Evolutionary conservation across 768 basidiomycete species (phyloP).

Genomic region (Pholiota microspora): DNA sequence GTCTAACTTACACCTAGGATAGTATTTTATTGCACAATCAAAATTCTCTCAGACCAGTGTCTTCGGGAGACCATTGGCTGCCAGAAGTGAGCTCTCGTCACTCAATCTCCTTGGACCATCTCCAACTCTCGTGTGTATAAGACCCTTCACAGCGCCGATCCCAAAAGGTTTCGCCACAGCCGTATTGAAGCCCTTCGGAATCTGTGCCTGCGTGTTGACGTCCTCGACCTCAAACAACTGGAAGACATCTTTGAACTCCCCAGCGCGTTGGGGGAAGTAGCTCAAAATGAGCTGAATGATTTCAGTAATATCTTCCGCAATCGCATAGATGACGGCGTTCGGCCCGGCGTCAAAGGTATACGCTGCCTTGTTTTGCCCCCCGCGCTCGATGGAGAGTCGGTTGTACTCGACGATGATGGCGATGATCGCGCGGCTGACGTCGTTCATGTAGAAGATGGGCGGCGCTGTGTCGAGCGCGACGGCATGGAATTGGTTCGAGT

Average conservation of each 20-base stretch:
- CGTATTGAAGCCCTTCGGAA: conserved; percentile 74
- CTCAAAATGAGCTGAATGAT: conserved; percentile 72
- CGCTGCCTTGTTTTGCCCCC: conserved; percentile 74
- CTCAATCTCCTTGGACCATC: conserved; percentile 81
- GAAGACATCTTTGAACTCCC: conserved; percentile 74
- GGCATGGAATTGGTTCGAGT: conserved; percentile 99
- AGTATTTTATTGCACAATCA: neutral
- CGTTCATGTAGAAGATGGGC: conserved; percentile 99
- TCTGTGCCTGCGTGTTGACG: conserved; percentile 41
- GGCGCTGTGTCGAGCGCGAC: conserved; percentile 96
- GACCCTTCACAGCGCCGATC: conserved; percentile 76
- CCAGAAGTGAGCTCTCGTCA: conserved; percentile 63
- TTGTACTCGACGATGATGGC: conserved; percentile 91
- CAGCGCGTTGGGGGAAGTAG: conserved; percentile 84
- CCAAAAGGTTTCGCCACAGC: conserved; percentile 72
- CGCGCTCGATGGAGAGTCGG: conserved; percentile 58
- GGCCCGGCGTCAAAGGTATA: conserved; percentile 99
- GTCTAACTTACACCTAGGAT: neutral
- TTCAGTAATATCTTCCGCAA: conserved; percentile 70
- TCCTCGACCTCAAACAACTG: conserved; percentile 49
- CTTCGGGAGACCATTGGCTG: conserved; percentile 67
- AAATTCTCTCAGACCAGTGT: conserved; percentile 30
- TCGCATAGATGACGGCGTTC: conserved; percentile 95
- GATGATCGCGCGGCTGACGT: conserved; percentile 93
- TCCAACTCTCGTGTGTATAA: conserved; percentile 92